Base-by-base conservation (phyloP, 2,329 filamentous ascomycete genomes). In the Colletotrichum tofieldiae region DNA sequence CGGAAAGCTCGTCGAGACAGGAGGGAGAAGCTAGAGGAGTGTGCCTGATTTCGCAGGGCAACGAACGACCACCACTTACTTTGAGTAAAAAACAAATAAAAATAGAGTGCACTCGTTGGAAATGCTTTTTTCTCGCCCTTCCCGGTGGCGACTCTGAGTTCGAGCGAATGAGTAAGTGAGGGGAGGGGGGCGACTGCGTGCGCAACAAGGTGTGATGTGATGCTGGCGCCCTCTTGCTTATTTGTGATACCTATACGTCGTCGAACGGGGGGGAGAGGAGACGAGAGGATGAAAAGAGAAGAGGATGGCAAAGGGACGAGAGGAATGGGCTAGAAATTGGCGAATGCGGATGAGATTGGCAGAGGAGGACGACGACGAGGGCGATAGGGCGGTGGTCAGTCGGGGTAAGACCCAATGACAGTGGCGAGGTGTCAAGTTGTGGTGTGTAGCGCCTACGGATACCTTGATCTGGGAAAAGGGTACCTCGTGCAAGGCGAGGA, bases 321-420 rank as follows among this genome's bases (percentile, higher is more conserved):
- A 67, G 63, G 64, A 67, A 71, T 60, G 56, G 47, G 49, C 14
- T 49, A 65, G 49, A 47, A 68, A 65, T 71, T 71, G 55, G 67
- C 67, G 66, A 73, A 73, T 73, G 67, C 55, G 47, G 61, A 29
- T 62, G 47, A 47, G 70, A 70, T 60, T 59, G 47, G 39, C 35
- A 47, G 37, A 63, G 56, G 23, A 66, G 37, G 26, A 14, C 47
- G 66, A 39, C 16, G 37, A 65, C 32, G 43, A 49, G 35, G 65
- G 59, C 26, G 45, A 32, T 2, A 54, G 52, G 54, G 70, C 32
- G 52, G 52, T 65, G 54, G 49, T 41, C 16, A 43, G 41, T 26
- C 7, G 45, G 12, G 18, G 35, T 47, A 16, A 55, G 52, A 43
- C 29, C 43, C 35, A 56, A 54, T 56, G 59, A 39, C 29, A 69